Percentiles rank a stretch among this genome's conserved stretches.
phyloP scores from a whole-genome alignment of 306 rosid genomes.

The Boehmeria nivea region DNA sequence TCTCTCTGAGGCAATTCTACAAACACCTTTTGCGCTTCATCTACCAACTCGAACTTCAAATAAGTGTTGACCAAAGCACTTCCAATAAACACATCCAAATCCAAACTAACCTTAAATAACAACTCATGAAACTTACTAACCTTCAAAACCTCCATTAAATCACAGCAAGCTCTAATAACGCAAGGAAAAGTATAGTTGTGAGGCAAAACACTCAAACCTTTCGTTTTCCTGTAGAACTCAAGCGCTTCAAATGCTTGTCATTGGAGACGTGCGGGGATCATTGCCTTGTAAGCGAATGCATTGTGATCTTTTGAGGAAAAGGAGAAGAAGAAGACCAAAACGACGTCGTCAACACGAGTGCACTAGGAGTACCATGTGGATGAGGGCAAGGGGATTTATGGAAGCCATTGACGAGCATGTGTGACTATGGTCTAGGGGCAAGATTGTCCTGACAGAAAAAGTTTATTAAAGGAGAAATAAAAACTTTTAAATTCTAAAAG shows the following conservation, averaged over 20 bases:
- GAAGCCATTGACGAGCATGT: conserved; percentile 47
- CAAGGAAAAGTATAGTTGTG: conserved; percentile 73
- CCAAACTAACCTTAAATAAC: conserved; percentile 64
- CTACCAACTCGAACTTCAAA: conserved; percentile 43
- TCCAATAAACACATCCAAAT: conserved; percentile 68
- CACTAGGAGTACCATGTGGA: conserved; percentile 87
- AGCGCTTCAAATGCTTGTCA: conserved; percentile 33
- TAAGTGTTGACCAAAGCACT: conserved; percentile 73
- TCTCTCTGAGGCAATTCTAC: conserved; percentile 62
- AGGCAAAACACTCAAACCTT: conserved; percentile 43
- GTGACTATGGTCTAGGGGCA: too few relatives aligned
- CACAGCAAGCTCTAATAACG: conserved; percentile 58
- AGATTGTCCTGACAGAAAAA: too few relatives aligned
- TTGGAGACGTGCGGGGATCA: conserved; percentile 66
- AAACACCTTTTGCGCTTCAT: conserved; percentile 60
- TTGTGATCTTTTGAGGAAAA: conserved; percentile 35
- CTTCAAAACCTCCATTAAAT: conserved; percentile 41
- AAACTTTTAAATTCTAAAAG: too few relatives aligned
- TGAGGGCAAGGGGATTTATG: conserved; percentile 56
- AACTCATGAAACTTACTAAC: conserved; percentile 63
- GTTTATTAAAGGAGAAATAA: too few relatives aligned
- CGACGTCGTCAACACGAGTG: conserved; percentile 36
- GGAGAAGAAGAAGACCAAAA: conserved; percentile 41
- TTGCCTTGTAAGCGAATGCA: conserved; percentile 63
- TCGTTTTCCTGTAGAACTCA: conserved; percentile 48